Conservation (phyloP, 306 rosid species). For the Lagenaria siceraria region DNA sequence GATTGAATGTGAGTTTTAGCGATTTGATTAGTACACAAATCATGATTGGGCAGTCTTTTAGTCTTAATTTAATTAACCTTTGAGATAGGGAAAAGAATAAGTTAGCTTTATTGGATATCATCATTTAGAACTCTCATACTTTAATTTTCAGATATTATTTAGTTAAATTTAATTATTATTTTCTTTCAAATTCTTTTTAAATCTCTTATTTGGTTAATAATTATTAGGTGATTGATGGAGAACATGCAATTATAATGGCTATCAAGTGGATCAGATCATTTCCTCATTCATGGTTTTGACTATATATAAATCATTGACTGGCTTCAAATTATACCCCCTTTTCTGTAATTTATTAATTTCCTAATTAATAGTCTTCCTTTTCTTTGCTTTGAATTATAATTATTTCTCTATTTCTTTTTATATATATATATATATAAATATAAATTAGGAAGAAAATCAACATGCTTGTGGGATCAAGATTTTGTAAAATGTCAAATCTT, state of each 20-base stretch:
- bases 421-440: too few species aligned
- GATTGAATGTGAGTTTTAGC: not conserved
- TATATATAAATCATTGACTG: not conserved
- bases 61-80: not conserved
- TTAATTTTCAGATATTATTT: not conserved
- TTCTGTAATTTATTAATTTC: not conserved
- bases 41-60: not conserved
- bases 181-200: not conserved
- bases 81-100: not conserved
- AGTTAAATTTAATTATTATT: not conserved
- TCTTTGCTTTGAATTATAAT: not conserved
- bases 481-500: not conserved
- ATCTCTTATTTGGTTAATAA: conserved; percentile 7
- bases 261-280: conserved; percentile 5
- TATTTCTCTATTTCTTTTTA: not conserved
- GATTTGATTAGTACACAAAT: not conserved
- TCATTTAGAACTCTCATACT: not conserved
- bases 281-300: not conserved
- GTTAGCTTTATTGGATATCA: not conserved
- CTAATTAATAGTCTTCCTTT: not conserved
- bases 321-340: not conserved
- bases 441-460: not conserved
- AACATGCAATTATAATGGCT: conserved; percentile 10
- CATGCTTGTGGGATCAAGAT: not conserved
- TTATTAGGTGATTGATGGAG: conserved; percentile 13